A percentile compares a stretch with the other conserved stretches of the same genome.
These are phyloP conservation scores for Diospyros kaki DNA, from an alignment of 148 eudicot genomes.

Conservation along the genomic window DNA sequence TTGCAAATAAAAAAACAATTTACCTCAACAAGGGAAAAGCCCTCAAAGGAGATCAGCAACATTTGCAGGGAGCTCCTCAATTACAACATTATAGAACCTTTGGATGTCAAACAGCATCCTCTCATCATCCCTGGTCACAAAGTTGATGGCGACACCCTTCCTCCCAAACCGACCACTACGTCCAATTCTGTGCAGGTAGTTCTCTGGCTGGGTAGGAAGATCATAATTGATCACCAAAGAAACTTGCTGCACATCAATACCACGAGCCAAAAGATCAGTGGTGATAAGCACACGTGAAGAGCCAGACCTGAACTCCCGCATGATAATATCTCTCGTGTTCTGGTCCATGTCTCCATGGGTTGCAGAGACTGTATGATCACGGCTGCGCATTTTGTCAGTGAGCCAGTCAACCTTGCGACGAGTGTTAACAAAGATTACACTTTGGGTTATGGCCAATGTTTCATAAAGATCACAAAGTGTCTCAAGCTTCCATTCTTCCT, in stretches of 20 bases:
- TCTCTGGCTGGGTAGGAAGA: constrained; percentile 73
- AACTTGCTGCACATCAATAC: constrained; percentile 83
- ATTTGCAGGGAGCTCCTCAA: constrained; percentile 75
- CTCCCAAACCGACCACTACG: constrained; percentile 80
- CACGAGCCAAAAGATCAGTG: constrained; percentile 76
- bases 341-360: constrained; percentile 89
- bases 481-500: constrained; percentile 80
- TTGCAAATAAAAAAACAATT: constrained; percentile 5
- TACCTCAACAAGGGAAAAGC: constrained; percentile 10
- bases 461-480: constrained; percentile 75
- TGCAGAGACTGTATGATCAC: constrained; percentile 79
- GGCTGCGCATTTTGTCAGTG: constrained; percentile 75
- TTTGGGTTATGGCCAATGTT: constrained; percentile 68
- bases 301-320: constrained; percentile 75
- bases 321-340: constrained; percentile 66
- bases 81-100: constrained; percentile 57
- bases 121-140: constrained; percentile 63
- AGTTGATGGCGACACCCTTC: constrained; percentile 80
- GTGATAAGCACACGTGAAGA: constrained; percentile 76
- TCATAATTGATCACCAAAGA: constrained; percentile 73
- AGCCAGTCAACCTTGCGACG: constrained; percentile 80
- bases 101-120: constrained; percentile 71
- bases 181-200: constrained; percentile 73
- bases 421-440: constrained; percentile 74
- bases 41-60: constrained; percentile 67